phyloP scores from a whole-genome alignment of 2,329 filamentous ascomycete species.

The Cercospora citrullina region DNA sequence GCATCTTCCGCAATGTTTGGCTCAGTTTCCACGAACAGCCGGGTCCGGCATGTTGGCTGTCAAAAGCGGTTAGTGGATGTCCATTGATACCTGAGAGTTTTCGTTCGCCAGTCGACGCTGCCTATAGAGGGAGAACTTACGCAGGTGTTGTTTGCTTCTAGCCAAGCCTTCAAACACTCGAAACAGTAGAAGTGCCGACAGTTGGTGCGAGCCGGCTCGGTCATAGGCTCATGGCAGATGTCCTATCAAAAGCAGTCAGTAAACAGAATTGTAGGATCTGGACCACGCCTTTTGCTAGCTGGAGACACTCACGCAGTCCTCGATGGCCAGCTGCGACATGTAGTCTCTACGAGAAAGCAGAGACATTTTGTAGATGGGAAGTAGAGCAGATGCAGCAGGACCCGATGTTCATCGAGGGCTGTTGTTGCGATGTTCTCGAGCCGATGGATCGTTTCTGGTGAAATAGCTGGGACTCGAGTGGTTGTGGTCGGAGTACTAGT shows the following conservation, averaged over 20 bases:
- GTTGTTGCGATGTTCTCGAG: background rate
- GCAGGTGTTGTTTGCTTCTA: background rate
- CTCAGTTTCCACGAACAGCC: background rate
- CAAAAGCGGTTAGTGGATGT: background rate
- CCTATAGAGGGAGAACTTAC: background rate
- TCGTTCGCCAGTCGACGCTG: background rate
- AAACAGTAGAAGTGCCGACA: background rate
- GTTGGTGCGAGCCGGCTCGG: background rate
- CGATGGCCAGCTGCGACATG: background rate
- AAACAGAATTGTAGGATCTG: background rate
- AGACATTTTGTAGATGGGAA: background rate
- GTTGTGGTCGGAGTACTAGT: background rate
- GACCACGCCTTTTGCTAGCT: background rate
- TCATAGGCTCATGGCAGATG: background rate
- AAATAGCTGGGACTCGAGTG: background rate
- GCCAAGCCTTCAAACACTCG: background rate
- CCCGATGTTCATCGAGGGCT: background rate
- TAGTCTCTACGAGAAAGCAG: background rate
- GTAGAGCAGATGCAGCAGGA: background rate
- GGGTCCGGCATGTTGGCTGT: background rate
- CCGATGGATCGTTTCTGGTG: background rate
- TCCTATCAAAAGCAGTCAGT: background rate
- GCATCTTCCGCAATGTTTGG: background rate
- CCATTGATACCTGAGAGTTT: background rate
- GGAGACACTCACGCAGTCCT: background rate